Evolutionary conservation across 352 stramenopile species (phyloP), one percentile per base, ranked within the genome.

Genomic region (Globisporangium spinosum): DNA sequence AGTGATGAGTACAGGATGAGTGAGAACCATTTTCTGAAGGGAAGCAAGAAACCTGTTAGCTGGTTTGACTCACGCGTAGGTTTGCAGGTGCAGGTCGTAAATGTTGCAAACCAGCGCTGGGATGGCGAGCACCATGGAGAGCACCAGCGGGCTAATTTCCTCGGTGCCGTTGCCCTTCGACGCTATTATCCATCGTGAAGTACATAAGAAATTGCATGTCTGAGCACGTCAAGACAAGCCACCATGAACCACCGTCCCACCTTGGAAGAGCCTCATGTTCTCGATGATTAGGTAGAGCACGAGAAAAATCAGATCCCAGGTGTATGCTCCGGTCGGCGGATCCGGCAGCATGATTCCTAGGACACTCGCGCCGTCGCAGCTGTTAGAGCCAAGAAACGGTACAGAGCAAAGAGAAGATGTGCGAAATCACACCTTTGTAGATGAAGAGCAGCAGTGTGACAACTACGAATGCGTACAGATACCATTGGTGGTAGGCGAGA

Each of bases 151-250:
- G 0, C 71, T 70, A 2, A 88, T 74, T 38, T 94, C 75, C 59
- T 80, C 77, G 10, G 80, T 92, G 40, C 89, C 86, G 73, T 96
- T 96, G 57, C 89, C 89, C 72, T 96, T 96, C 20, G 89, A 93
- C 2, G 74, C 85, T 89, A 38, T 25, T 13, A 8, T 15, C 25
- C 22, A 6, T 6, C 35, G 32, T 15, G 15, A 62, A 10, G 40
- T 17, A 6, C 25, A 9, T 61, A 9, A 54, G 34, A 56, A 7
- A 53, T 17, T 15, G 13, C 1, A 13, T n/a, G 38, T 55, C 34
- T 29, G 6, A n/a, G 34, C 12, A 13, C 13, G 25, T 29, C 22
- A 38, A 22, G 20, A 27, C 34, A 4, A 58, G 23, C 8, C 22
- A 59, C 32, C 13, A 8, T 47, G 17, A 63, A 13, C 13, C 32